Base-by-base conservation (phyloP, 106 monocot species). In the Phalaenopsis aphrodite region DNA sequence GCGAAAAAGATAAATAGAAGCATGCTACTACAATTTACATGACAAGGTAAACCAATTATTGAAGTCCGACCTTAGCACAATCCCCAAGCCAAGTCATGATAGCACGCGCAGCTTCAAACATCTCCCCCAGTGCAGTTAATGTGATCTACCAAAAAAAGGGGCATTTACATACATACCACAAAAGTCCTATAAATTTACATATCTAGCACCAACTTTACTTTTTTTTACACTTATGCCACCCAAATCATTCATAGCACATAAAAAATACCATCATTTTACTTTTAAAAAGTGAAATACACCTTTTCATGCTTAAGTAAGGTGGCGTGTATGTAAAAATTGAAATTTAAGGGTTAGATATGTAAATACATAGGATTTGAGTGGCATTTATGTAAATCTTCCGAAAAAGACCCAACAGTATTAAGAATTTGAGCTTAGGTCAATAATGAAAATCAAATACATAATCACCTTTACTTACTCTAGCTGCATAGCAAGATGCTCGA, bases 11-110 rank as follows among this genome's bases (percentile, higher is more conserved):
- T 21, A 19, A 61, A 3, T 61, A n/a, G 61, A 61, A 69, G 30
- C 4, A 36, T 55, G 14, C 45, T 14, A 49, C 38, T 43, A n/a
- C 23, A 52, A 12, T 55, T 49, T 52, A 3, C 5, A 8, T 52
- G 39, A 55, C 30, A 77, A 77, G 19, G 8, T 55, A 55, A 12
- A 48, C 17, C 5, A 39, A 55, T 78, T 48, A 78, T 58, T 78
- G 19, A 39, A 78, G 4, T 41, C 42, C 81, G 64, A 95, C 95
- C 93, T 93, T 95, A 43, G 95, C 95, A 89, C 95, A 95, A 24
- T 95, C 95, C 52, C 93, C 95, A 80, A 95, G 91, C 95, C 95
- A 95, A 77, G 71, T 89, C 95, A 93, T 95, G 76, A 95, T 95
- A 84, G 79, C 79, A n/a, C 93, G 91, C 49, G 95, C 95, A 75